Conservation (phyloP, 73 alveolate species). For the Tetrahymena elliotti region DNA sequence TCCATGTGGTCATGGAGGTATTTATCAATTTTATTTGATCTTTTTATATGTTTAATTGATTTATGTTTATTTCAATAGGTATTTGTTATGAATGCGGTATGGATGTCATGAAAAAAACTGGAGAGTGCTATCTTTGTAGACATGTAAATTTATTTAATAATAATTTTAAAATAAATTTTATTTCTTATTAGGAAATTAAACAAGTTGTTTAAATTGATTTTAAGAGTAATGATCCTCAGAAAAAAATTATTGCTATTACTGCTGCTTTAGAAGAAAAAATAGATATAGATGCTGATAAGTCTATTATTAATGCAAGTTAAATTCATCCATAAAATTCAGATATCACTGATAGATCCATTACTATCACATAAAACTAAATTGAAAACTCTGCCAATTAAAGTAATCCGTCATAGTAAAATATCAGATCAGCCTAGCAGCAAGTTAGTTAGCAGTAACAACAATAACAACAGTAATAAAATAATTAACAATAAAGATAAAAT, state of each 20-base stretch:
- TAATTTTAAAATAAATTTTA: not conserved
- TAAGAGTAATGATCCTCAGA: not conserved
- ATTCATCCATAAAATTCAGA: not conserved
- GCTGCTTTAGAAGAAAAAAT: not conserved
- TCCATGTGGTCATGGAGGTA: not conserved
- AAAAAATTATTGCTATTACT: not conserved
- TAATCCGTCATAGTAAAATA: not conserved
- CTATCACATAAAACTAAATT: not conserved
- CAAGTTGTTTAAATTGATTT: not conserved
- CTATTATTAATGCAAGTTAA: not conserved
- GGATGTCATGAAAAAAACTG: not conserved
- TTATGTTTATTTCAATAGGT: not conserved
- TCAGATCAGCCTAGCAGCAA: not conserved
- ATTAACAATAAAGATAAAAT: not conserved
- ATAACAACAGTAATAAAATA: not conserved
- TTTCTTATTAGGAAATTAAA: not conserved
- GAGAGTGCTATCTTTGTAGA: not conserved
- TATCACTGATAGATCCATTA: not conserved
- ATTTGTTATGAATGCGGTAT: not conserved
- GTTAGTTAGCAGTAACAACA: not conserved
- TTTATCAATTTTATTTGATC: not conserved
- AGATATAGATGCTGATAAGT: not conserved
- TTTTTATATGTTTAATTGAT: not conserved
- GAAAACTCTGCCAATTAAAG: not conserved
- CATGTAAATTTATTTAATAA: not conserved